A percentile compares a stretch with the other conserved stretches of the same genome.
These are phyloP conservation scores for Straminergon stramineum DNA, from an alignment of 225 moss, liverwort and hornwort species.

Conservation along the genomic window DNA sequence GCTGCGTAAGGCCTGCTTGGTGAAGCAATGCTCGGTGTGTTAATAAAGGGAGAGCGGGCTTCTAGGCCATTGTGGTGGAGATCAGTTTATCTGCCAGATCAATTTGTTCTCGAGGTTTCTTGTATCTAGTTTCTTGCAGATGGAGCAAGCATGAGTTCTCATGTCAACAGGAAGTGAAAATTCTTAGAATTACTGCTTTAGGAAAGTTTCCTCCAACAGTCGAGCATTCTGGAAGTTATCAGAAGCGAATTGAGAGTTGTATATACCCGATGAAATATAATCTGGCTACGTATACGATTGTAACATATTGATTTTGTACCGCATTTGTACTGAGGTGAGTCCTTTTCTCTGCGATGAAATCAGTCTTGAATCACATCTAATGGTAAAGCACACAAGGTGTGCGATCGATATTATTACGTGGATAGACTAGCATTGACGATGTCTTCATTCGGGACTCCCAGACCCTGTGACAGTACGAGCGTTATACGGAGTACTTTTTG, in stretches of 20 bases:
- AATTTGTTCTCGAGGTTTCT: neutral
- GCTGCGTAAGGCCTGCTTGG: neutral
- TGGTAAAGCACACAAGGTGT: neutral
- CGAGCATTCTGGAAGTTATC: neutral
- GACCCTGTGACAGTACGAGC: neutral
- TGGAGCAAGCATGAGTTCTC: neutral
- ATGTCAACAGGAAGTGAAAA: neutral
- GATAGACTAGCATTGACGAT: neutral
- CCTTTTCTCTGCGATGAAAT: neutral
- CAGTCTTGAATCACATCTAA: neutral
- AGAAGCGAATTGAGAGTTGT: constrained; percentile 10
- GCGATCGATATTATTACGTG: neutral
- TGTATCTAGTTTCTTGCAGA: neutral
- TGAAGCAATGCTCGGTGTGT: constrained; percentile 8
- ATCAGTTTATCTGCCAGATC: neutral
- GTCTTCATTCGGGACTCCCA: neutral
- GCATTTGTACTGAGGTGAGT: neutral
- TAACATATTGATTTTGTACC: neutral
- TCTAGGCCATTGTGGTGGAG: constrained; percentile 2
- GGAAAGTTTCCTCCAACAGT: neutral
- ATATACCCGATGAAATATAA: constrained; percentile 23
- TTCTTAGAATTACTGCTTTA: neutral
- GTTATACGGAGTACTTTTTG: neutral
- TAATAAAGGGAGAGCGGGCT: constrained; percentile 8
- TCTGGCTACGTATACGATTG: neutral